A percentile compares a stretch with the other conserved stretches of the same genome.
phyloP scores from a whole-genome alignment of 495 filamentous ascomycete species.

The Trichocladium uniseriatum region DNA sequence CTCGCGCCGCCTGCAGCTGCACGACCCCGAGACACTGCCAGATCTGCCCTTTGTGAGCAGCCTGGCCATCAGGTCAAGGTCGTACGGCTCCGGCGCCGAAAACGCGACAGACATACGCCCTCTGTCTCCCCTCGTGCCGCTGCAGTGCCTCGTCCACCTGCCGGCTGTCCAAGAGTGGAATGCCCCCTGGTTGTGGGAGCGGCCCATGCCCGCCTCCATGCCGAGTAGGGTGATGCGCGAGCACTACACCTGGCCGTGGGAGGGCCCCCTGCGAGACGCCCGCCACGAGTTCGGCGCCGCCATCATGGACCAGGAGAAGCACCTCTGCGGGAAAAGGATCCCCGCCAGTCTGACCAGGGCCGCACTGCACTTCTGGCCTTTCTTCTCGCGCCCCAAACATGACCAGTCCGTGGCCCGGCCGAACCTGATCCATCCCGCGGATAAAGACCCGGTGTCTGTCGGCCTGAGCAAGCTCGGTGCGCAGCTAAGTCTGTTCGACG shows the following conservation, averaged over 20 bases:
- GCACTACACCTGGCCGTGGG: slow-evolving; percentile 17
- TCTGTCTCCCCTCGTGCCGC: background rate
- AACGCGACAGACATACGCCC: background rate
- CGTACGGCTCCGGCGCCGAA: background rate
- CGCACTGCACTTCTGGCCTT: slow-evolving; percentile 21
- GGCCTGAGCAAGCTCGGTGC: slow-evolving; percentile 16
- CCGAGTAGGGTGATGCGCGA: slow-evolving; percentile 9
- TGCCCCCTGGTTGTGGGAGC: slow-evolving; percentile 22
- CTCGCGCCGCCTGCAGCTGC: slow-evolving; percentile 17
- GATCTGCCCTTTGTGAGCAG: slow-evolving; percentile 11
- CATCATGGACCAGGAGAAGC: slow-evolving; percentile 2
- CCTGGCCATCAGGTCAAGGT: slow-evolving; percentile 11
- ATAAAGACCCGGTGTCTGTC: slow-evolving; percentile 20
- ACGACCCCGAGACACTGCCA: slow-evolving; percentile 11
- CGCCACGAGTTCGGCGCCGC: slow-evolving; percentile 19
- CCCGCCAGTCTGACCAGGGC: slow-evolving; percentile 13
- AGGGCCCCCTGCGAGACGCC: slow-evolving; percentile 22
- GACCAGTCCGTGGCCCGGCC: slow-evolving; percentile 18
- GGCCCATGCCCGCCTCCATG: slow-evolving; percentile 14
- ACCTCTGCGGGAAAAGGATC: background rate
- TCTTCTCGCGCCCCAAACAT: slow-evolving; percentile 6
- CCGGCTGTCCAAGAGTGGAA: slow-evolving; percentile 13
- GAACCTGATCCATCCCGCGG: slow-evolving; percentile 15
- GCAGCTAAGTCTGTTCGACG: slow-evolving; percentile 15
- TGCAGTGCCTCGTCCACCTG: slow-evolving; percentile 16